Evolutionary conservation across 768 basidiomycete species (phyloP).

Genomic region (Cystobasidium ongulense): DNA sequence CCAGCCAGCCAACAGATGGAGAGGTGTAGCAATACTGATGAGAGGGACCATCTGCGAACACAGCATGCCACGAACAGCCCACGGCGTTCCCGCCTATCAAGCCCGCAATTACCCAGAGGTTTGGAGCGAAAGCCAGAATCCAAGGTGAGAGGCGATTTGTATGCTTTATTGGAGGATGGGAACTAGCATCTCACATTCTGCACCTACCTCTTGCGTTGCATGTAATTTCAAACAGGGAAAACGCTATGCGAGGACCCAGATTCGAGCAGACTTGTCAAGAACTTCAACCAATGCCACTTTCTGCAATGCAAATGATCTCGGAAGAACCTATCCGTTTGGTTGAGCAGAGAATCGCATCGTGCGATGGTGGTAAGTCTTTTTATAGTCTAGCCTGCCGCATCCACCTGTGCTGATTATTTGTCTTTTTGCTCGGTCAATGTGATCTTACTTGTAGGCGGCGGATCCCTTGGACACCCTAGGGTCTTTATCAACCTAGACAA

Average conservation of each 20-base stretch:
- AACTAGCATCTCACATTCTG: background rate
- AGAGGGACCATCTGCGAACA: background rate
- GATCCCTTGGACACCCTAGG: constrained; percentile 91
- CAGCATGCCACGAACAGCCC: constrained; percentile 35
- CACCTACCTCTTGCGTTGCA: too few relatives aligned
- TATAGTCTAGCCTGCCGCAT: constrained; percentile 20
- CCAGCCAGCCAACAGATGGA: background rate
- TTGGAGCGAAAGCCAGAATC: constrained; percentile 76
- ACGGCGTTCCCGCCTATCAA: constrained; percentile 49
- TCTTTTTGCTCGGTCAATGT: background rate
- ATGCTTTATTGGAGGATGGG: constrained; percentile 46
- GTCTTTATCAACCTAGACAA: constrained; percentile 93
- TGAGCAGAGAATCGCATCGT: constrained; percentile 72
- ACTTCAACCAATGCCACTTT: constrained; percentile 77
- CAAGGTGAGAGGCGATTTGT: constrained; percentile 50
- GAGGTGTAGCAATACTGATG: background rate
- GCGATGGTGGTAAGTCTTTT: constrained; percentile 76
- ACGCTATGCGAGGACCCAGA: constrained; percentile 56
- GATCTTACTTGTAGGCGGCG: constrained; percentile 58
- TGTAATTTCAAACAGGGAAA: constrained; percentile 38
- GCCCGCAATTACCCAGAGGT: constrained; percentile 71
- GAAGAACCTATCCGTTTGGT: constrained; percentile 78
- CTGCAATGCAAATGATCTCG: constrained; percentile 81
- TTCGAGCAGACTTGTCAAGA: constrained; percentile 87
- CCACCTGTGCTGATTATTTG: background rate